Percentiles rank a stretch among this genome's conserved stretches.
phyloP scores from a whole-genome alignment of 1,284 basidiomycete genomes.

The Irpex sp. region DNA sequence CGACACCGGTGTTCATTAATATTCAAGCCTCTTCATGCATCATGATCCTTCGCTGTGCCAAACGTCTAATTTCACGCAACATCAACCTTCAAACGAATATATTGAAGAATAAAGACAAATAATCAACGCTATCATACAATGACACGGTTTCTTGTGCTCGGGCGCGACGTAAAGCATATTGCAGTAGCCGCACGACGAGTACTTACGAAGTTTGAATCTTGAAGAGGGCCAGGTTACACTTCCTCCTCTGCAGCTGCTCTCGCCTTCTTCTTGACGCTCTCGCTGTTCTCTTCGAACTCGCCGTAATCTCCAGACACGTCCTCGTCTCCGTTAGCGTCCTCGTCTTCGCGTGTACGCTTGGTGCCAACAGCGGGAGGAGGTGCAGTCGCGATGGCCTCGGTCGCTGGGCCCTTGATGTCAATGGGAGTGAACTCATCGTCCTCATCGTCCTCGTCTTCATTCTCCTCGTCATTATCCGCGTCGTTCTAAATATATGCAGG shows the following conservation, averaged over 20 bases:
- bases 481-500: background rate
- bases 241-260: constrained; percentile 10
- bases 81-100: too few species aligned
- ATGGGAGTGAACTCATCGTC: constrained; percentile 13
- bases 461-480: background rate
- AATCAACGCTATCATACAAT: too few species aligned
- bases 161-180: too few species aligned
- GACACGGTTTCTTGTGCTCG: too few species aligned
- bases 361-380: constrained; percentile 4
- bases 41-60: too few species aligned
- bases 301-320: constrained; percentile 12
- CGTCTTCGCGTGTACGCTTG: constrained; percentile 10
- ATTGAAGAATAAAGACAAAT: too few species aligned
- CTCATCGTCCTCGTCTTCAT: constrained; percentile 5
- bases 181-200: too few species aligned
- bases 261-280: constrained; percentile 14
- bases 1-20: too few species aligned
- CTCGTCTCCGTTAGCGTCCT: constrained; percentile 1
- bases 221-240: background rate
- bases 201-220: background rate
- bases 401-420: constrained; percentile 11
- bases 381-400: background rate
- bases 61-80: too few species aligned
- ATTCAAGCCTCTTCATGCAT: too few species aligned
- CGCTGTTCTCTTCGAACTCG: constrained; percentile 13